Conservation (phyloP, 2,329 filamentous ascomycete species). For the Colletotrichum liriopes region DNA sequence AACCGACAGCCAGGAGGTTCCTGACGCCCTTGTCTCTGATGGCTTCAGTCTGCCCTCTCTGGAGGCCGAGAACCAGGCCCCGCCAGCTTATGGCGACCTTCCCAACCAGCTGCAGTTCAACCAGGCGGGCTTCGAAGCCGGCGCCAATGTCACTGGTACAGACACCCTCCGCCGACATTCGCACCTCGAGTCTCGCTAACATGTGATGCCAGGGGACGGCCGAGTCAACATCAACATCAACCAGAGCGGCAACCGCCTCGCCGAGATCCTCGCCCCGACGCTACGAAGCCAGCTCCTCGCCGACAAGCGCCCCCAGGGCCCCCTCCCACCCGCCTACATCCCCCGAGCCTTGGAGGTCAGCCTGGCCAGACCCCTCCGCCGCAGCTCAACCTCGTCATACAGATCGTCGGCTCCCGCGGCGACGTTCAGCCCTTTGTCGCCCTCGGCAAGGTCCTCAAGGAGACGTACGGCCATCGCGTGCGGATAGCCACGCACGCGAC, state of each 20-base stretch:
- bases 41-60: conserved; percentile 60
- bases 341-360: conserved; percentile 78
- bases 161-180: neutral
- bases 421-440: conserved; percentile 85
- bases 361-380: conserved; percentile 72
- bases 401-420: conserved; percentile 81
- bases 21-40: conserved; percentile 55
- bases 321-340: conserved; percentile 78
- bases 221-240: conserved; percentile 86
- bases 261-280: conserved; percentile 77
- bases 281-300: conserved; percentile 70
- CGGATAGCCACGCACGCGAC: conserved; percentile 80
- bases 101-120: conserved; percentile 72
- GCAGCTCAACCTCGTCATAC: conserved; percentile 79
- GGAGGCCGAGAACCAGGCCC: conserved; percentile 59
- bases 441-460: conserved; percentile 75
- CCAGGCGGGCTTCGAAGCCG: conserved; percentile 75
- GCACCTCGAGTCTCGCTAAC: conserved; percentile 42
- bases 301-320: conserved; percentile 55
- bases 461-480: conserved; percentile 79
- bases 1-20: conserved; percentile 46
- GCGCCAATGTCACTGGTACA: conserved; percentile 70
- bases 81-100: conserved; percentile 73
- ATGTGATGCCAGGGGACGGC: conserved; percentile 73
- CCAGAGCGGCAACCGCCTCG: conserved; percentile 76